A percentile compares a stretch with the other conserved stretches of the same genome.
Conservation (phyloP, 139 green algal species). For the Chara braunii region DNA sequence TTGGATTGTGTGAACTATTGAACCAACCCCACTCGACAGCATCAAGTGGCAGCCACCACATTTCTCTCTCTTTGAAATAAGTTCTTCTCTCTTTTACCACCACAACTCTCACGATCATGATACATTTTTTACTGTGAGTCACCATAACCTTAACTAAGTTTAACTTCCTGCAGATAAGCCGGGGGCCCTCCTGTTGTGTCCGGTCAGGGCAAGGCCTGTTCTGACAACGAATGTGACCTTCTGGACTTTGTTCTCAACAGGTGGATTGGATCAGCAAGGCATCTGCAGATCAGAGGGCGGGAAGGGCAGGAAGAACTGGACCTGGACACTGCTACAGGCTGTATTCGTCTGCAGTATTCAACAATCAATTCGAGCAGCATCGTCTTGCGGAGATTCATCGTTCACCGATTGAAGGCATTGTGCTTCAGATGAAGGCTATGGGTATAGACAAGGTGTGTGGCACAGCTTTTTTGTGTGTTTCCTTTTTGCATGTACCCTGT, state of each 20-base stretch:
- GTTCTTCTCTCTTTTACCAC: no score
- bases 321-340: constrained; percentile 92
- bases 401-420: constrained; percentile 76
- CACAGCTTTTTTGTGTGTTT: neutral
- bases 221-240: neutral
- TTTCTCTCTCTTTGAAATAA: no score
- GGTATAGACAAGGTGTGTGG: constrained; percentile 73
- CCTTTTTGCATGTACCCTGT: neutral
- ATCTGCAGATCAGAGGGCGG: constrained; percentile 74
- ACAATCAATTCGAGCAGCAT: constrained; percentile 73
- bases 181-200: neutral
- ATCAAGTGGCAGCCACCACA: no score
- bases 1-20: no score
- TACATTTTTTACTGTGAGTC: no score
- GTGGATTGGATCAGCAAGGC: constrained; percentile 51
- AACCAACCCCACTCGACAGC: no score
- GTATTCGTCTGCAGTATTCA: constrained; percentile 78
- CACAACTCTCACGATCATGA: no score
- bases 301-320: constrained; percentile 80
- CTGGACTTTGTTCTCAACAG: no score
- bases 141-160: neutral
- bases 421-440: constrained; percentile 84
- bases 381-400: constrained; percentile 76
- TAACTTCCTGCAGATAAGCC: neutral
- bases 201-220: neutral